phyloP scores from a whole-genome alignment of 208 protist genomes.

The Crithidia sp. region DNA sequence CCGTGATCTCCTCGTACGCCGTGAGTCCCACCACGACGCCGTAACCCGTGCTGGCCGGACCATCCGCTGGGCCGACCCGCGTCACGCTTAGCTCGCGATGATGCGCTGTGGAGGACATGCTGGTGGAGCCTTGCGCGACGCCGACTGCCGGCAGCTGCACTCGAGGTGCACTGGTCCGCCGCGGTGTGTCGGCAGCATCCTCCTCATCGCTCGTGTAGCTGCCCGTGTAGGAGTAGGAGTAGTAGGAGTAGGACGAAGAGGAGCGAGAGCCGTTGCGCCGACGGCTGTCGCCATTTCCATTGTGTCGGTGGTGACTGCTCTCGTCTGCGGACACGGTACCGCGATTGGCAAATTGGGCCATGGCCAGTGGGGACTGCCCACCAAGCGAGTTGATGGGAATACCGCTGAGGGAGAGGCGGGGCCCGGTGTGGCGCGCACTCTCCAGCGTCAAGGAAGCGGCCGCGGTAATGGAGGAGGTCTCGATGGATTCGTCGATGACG shows the following conservation, averaged over 20 bases:
- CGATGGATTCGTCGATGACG: slow-evolving; percentile 3
- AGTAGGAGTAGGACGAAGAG: background rate
- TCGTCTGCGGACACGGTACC: slow-evolving; percentile 5
- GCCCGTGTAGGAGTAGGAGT: slow-evolving; percentile 34
- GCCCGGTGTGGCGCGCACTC: background rate
- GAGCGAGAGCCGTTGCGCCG: background rate
- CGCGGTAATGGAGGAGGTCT: slow-evolving; percentile 4
- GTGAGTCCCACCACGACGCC: slow-evolving; percentile 13
- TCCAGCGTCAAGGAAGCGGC: slow-evolving; percentile 9
- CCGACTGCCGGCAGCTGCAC: background rate
- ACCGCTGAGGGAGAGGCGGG: slow-evolving; percentile 13
- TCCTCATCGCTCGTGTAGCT: background rate
- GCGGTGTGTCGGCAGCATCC: too few relatives aligned
- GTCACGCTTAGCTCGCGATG: slow-evolving; percentile 6
- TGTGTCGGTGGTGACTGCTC: background rate
- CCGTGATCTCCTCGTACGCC: slow-evolving; percentile 31
- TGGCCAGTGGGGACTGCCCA: slow-evolving; percentile 10
- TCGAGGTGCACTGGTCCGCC: background rate
- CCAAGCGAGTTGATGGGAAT: background rate
- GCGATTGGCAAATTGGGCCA: slow-evolving; percentile 25
- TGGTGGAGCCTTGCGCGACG: slow-evolving; percentile 5
- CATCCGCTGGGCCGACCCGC: slow-evolving; percentile 1
- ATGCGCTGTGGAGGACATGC: slow-evolving; percentile 5
- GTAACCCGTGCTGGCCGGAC: background rate
- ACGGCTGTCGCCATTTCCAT: background rate